Evolutionary conservation across 192 early-diverging fungal genomes (phyloP).

Genomic region (Chytriomyces sp.): DNA sequence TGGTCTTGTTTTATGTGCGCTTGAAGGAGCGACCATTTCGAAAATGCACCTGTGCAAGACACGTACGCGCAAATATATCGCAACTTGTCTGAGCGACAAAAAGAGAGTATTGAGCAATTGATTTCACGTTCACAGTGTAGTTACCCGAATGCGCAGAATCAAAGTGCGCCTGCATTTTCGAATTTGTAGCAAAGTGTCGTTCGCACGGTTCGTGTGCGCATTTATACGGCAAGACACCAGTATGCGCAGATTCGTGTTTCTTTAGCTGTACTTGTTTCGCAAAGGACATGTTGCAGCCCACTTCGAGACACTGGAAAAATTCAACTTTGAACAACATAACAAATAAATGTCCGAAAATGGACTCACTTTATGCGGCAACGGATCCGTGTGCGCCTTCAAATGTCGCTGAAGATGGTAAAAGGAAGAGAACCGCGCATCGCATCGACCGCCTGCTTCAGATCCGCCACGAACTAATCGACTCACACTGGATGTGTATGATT

Average conservation of each 20-base stretch:
- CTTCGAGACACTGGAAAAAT: constrained; percentile 29
- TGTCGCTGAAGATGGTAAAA: constrained; percentile 23
- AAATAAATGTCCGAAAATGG: neutral
- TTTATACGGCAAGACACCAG: constrained; percentile 43
- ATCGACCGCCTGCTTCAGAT: neutral
- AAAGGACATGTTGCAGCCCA: constrained; percentile 46
- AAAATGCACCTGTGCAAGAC: constrained; percentile 38
- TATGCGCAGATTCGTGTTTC: constrained; percentile 48
- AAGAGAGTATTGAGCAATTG: neutral
- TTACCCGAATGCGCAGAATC: constrained; percentile 17
- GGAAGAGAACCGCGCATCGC: constrained; percentile 17
- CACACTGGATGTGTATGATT: constrained; percentile 9
- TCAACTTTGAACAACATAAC: too few species aligned
- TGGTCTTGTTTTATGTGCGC: constrained; percentile 45
- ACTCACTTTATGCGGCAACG: constrained; percentile 24
- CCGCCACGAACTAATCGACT: constrained; percentile 6
- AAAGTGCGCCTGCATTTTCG: constrained; percentile 44
- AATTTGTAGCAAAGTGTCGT: constrained; percentile 39
- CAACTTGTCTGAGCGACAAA: too few species aligned
- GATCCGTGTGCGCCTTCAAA: constrained; percentile 21
- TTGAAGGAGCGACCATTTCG: constrained; percentile 55
- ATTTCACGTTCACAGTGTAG: neutral
- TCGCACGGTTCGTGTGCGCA: constrained; percentile 42
- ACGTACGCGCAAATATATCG: constrained; percentile 47
- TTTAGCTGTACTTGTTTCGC: constrained; percentile 53